These are phyloP conservation scores for Tetracladium marchalianum DNA, from an alignment of 495 filamentous ascomycete species.

Conservation along the genomic window DNA sequence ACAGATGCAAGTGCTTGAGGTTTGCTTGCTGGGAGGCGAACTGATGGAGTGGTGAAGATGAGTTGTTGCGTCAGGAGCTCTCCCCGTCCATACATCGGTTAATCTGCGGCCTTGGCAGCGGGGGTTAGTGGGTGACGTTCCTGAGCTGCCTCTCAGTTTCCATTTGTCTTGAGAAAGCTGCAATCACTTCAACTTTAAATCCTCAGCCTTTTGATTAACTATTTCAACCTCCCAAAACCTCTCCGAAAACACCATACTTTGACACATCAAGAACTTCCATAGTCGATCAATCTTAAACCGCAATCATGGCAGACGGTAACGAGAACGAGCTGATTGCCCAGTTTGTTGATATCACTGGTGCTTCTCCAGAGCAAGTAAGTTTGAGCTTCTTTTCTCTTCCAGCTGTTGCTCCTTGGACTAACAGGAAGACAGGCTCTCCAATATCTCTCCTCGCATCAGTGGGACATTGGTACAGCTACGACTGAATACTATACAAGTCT, in stretches of 20 bases:
- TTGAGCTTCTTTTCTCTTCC: not conserved
- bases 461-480: slow-evolving; percentile 60
- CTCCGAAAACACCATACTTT: no score
- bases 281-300: not conserved
- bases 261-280: no score
- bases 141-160: no score
- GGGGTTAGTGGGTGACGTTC: no score
- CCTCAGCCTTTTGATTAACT: no score
- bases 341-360: slow-evolving; percentile 65
- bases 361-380: slow-evolving; percentile 52
- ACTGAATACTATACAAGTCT: slow-evolving; percentile 60
- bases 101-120: no score
- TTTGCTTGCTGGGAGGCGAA: slow-evolving; percentile 15
- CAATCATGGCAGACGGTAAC: slow-evolving; percentile 46
- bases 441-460: slow-evolving; percentile 56
- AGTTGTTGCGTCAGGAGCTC: not conserved
- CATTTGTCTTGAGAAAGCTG: no score
- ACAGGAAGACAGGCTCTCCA: slow-evolving; percentile 49
- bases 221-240: no score
- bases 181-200: no score
- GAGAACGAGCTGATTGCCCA: slow-evolving; percentile 61
- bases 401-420: not conserved
- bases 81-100: no score
- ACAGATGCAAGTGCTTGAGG: not conserved
- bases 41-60: slow-evolving; percentile 4